A percentile compares a stretch with the other conserved stretches of the same genome.
Evolutionary conservation across 306 rosid genomes (phyloP).

Genomic region (Dalbergia cultrata): DNA sequence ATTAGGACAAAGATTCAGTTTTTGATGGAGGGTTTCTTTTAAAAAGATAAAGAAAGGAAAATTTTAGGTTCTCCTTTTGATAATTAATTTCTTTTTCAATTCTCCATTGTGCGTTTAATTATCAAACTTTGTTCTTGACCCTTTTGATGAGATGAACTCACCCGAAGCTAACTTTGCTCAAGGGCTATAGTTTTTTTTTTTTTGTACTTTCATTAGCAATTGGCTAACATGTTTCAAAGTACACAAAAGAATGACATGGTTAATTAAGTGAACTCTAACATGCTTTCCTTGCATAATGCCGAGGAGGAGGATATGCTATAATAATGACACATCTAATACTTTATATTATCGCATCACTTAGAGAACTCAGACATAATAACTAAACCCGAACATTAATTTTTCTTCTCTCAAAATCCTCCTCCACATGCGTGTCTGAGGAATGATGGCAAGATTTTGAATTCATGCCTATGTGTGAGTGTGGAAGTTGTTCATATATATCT

Average conservation of each 20-base stretch:
- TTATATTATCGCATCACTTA: slow-evolving; percentile 36
- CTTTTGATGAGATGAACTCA: slow-evolving; percentile 28
- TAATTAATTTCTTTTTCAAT: slow-evolving; percentile 3
- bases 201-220: slow-evolving; percentile 7
- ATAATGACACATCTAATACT: slow-evolving; percentile 32
- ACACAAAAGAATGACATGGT: background rate
- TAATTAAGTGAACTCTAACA: slow-evolving; percentile 4
- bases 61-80: slow-evolving; percentile 40
- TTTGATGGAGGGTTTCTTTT: slow-evolving; percentile 27
- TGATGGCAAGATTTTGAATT: slow-evolving; percentile 37
- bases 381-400: background rate
- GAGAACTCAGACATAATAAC: slow-evolving; percentile 29
- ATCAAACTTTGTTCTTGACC: slow-evolving; percentile 26
- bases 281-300: slow-evolving; percentile 11
- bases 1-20: slow-evolving; percentile 26
- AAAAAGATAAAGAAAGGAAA: background rate
- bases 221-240: slow-evolving; percentile 49
- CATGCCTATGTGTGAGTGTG: background rate
- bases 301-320: slow-evolving; percentile 41
- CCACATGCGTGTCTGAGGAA: slow-evolving; percentile 32
- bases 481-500: background rate
- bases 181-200: background rate
- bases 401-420: background rate
- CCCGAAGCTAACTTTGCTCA: background rate
- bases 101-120: background rate